phyloP scores from a whole-genome alignment of 441 rosid species.

The Jatropha multifida region DNA sequence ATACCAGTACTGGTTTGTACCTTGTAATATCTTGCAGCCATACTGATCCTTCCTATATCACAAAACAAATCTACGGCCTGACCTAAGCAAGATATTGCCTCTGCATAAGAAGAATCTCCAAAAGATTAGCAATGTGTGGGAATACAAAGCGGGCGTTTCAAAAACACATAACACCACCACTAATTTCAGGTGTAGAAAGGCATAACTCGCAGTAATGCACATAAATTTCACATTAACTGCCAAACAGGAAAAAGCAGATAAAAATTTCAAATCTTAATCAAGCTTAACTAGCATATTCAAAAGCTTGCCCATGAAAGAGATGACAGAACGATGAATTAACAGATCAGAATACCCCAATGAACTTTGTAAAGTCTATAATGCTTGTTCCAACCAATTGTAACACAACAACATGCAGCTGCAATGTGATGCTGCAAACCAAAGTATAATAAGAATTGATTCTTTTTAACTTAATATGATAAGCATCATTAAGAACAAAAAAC shows the following conservation, averaged over 20 bases:
- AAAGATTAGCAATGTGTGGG: slow-evolving; percentile 4
- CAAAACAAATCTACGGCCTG: slow-evolving; percentile 80
- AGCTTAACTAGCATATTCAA: slow-evolving; percentile 1
- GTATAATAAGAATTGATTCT: background rate
- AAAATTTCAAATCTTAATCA: background rate
- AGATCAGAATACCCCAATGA: background rate
- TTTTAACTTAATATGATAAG: background rate
- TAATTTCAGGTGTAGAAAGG: background rate
- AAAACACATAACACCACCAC: background rate
- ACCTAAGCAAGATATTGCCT: slow-evolving; percentile 83
- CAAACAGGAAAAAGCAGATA: background rate
- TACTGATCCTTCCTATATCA: slow-evolving; percentile 93
- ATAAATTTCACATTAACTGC: background rate
- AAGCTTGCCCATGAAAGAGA: background rate
- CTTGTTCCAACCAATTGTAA: background rate
- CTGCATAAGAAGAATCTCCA: slow-evolving; percentile 42
- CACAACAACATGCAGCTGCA: background rate
- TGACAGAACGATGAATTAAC: background rate
- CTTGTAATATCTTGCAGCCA: slow-evolving; percentile 99
- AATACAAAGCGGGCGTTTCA: background rate
- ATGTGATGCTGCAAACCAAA: background rate
- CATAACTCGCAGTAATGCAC: background rate
- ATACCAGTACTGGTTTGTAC: slow-evolving; percentile 26
- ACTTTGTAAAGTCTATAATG: too few species aligned
- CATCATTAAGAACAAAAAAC: background rate